Percentiles rank a stretch among this genome's conserved stretches.
Evolutionary conservation across 768 basidiomycete species (phyloP).

Genomic region (Lactarius deliciosus): DNA sequence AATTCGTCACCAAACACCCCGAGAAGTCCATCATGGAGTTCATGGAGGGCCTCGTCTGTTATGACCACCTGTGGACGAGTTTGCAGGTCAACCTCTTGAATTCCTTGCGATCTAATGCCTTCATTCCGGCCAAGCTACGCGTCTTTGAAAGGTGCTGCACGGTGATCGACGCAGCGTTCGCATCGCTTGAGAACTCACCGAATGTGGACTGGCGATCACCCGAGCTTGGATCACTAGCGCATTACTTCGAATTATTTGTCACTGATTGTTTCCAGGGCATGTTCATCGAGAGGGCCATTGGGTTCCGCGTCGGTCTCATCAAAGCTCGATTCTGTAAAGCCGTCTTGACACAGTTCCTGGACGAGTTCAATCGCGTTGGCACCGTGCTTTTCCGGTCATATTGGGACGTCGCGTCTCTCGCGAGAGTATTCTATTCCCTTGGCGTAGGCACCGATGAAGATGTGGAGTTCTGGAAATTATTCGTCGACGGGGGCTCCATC

Average conservation of each 20-base stretch:
- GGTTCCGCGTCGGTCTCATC: constrained; percentile 8
- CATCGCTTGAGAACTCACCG: background rate
- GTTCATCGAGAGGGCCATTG: background rate
- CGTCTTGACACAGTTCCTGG: background rate
- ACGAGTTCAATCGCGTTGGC: background rate
- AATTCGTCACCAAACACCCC: background rate
- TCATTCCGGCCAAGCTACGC: background rate
- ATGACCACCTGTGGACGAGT: constrained; percentile 14
- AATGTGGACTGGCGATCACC: constrained; percentile 13
- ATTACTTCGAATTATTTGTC: constrained; percentile 9
- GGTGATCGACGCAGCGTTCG: constrained; percentile 9
- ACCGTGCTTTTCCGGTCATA: background rate
- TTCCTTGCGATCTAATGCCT: background rate
- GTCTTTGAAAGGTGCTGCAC: constrained; percentile 6
- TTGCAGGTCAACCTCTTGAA: constrained; percentile 12
- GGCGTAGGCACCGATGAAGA: background rate
- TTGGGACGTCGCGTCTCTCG: constrained; percentile 17
- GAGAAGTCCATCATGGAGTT: background rate
- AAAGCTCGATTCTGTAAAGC: constrained; percentile 5
- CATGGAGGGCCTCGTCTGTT: constrained; percentile 1
- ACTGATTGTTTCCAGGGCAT: constrained; percentile 1
- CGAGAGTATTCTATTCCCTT: constrained; percentile 2
- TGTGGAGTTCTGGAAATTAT: constrained; percentile 2
- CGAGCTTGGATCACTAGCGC: constrained; percentile 6
- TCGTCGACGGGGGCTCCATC: constrained; percentile 1